phyloP scores from a whole-genome alignment of 768 basidiomycete species.

The Tulasnella calospora region DNA sequence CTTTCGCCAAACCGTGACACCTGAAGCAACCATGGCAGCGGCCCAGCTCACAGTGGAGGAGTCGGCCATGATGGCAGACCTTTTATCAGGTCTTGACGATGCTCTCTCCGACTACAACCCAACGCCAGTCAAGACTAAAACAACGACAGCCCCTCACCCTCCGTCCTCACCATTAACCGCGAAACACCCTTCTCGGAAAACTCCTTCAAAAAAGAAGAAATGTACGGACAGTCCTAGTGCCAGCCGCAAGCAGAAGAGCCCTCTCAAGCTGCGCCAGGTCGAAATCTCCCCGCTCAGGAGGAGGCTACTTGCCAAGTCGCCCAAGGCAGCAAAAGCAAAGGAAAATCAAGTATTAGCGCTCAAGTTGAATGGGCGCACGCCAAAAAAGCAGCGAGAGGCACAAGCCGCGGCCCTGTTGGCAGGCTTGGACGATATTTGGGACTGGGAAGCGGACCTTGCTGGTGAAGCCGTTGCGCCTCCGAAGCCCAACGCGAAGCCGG shows the following conservation, averaged over 20 bases:
- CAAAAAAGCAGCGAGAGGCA: constrained; percentile 8
- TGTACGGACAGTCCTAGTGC: background rate
- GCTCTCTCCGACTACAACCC: constrained; percentile 46
- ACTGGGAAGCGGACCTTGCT: constrained; percentile 11
- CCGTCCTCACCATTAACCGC: constrained; percentile 2
- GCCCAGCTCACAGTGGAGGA: constrained; percentile 46
- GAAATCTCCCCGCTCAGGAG: background rate
- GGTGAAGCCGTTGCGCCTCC: background rate
- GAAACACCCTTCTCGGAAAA: background rate
- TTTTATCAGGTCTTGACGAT: constrained; percentile 54
- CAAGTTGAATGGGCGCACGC: background rate
- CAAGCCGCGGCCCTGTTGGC: background rate
- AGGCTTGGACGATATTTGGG: constrained; percentile 12
- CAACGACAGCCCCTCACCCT: background rate
- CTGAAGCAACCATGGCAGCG: background rate
- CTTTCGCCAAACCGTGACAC: background rate
- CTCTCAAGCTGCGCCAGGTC: background rate
- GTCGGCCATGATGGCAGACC: constrained; percentile 51
- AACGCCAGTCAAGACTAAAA: constrained; percentile 34
- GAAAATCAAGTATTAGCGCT: background rate
- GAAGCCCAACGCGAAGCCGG: background rate
- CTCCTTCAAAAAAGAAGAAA: background rate
- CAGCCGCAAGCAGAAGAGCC: constrained; percentile 20
- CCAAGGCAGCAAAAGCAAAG: constrained; percentile 9
- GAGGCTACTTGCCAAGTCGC: background rate